Percentiles rank a stretch among this genome's conserved stretches.
Conservation (phyloP, 192 early-diverging fungal genomes). For the Podila epicladia region DNA sequence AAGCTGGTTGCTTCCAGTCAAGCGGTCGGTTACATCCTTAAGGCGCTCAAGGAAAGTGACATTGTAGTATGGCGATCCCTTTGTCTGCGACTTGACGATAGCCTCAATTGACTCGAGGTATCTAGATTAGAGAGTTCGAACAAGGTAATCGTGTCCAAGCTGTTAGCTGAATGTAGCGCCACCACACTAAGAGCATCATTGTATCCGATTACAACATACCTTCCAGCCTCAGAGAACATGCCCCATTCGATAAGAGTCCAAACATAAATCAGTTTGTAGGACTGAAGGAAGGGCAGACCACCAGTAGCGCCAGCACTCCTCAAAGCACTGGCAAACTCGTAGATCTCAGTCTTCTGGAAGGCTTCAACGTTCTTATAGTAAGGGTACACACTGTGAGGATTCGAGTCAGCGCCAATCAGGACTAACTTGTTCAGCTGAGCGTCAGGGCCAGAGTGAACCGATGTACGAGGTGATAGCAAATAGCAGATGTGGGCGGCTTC, state of each 20-base stretch:
- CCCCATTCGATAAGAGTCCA: slow-evolving; percentile 87
- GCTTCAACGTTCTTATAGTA: slow-evolving; percentile 67
- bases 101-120: slow-evolving; percentile 85
- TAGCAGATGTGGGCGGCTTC: slow-evolving; percentile 87
- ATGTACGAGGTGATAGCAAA: slow-evolving; percentile 71
- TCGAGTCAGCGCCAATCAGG: slow-evolving; percentile 71
- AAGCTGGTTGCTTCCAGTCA: slow-evolving; percentile 56
- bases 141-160: neutral
- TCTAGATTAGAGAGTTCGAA: slow-evolving; percentile 24
- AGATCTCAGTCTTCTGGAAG: slow-evolving; percentile 85
- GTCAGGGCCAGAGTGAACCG: slow-evolving; percentile 71
- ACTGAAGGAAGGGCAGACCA: slow-evolving; percentile 87
- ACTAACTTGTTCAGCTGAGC: slow-evolving; percentile 68
- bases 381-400: slow-evolving; percentile 31
- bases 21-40: slow-evolving; percentile 74
- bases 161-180: neutral
- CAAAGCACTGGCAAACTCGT: slow-evolving; percentile 77
- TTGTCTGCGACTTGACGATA: slow-evolving; percentile 75
- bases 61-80: slow-evolving; percentile 87
- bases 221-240: slow-evolving; percentile 71
- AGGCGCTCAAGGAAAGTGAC: slow-evolving; percentile 74
- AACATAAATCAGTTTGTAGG: slow-evolving; percentile 87
- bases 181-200: neutral
- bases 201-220: slow-evolving; percentile 11
- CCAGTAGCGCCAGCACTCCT: slow-evolving; percentile 55